A percentile compares a stretch with the other conserved stretches of the same genome.
Evolutionary conservation across 192 early-diverging fungal species (phyloP).

Genomic region (Rhizophagus sp.): DNA sequence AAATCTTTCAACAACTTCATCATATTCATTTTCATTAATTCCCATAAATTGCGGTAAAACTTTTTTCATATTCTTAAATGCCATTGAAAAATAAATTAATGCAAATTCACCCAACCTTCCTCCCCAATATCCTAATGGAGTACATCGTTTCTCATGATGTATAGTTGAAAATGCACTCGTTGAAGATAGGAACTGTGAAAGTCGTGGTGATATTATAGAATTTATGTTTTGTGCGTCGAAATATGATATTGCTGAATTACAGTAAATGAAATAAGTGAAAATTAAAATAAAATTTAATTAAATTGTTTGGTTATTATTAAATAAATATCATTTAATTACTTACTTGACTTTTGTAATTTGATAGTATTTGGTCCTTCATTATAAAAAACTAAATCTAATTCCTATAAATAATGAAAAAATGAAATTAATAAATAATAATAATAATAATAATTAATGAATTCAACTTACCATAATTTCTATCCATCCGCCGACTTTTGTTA

Average conservation of each 20-base stretch:
- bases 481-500: slow-evolving; percentile 41
- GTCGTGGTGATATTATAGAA: slow-evolving; percentile 1
- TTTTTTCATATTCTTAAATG: slow-evolving; percentile 3
- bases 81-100: not conserved
- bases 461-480: slow-evolving; percentile 39
- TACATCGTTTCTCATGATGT: not conserved
- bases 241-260: not conserved
- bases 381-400: slow-evolving; percentile 9
- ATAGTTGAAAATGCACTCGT: not conserved
- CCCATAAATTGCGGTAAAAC: slow-evolving; percentile 3
- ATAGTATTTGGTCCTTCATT: not conserved
- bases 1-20: not conserved
- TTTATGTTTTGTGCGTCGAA: not conserved
- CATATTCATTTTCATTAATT: not conserved
- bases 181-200: not conserved
- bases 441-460: too few relatives aligned
- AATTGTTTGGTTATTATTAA: not conserved
- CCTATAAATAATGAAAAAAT: not conserved
- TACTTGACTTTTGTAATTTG: slow-evolving; percentile 13
- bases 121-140: slow-evolving; percentile 13
- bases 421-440: too few relatives aligned
- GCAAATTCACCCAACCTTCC: slow-evolving; percentile 3
- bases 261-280: too few relatives aligned
- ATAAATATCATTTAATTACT: not conserved
- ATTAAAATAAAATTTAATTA: not conserved